Evolutionary conservation across 2,329 filamentous ascomycete species (phyloP), one percentile per base, ranked within the genome.

Genomic region (Colletotrichum sojae): DNA sequence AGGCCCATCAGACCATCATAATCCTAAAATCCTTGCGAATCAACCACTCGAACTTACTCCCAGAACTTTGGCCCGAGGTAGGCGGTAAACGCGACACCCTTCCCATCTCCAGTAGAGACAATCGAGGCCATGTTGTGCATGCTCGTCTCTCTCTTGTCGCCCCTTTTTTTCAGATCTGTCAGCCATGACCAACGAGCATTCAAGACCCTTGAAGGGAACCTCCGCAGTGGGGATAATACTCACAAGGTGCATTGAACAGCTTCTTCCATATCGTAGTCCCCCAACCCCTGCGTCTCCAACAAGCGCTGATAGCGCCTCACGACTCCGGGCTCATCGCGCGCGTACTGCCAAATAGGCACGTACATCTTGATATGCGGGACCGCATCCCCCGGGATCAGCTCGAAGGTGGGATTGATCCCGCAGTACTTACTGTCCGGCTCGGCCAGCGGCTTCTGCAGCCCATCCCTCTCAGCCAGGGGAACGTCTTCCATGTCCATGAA

Each of bases 401-500:
- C 46, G 10, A 52, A 60, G 10, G 57, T 18, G 31, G 51, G 46
- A 20, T 18, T 45, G 31, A 36, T 8, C 31, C 31, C 57, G 46
- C 45, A 51, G 18, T 60, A 60, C 57, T 60, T 60, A n/a, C 57
- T 60, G 31, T 60, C 27, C 20, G 46, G 57, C 8, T 60, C 25
- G 9, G 40, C 39, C 1, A 52, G 20, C 12, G 57, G 57, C 46
- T 60, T 52, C 51, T 60, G 27, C 27, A 60, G 6, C 5, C 31
- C n/a, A 1, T 60, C 46, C 18, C 46, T 52, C 12, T 18, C 10
- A 8, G 18, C 27, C 20, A 18, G 18, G 13, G 45, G 46, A 10
- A 51, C 10, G 18, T 51, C 27, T 16, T 60, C 31, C 45, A 60
- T 60, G 9, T 60, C 20, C 45, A 60, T 51, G 6, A 52, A n/a